Percentiles rank a stretch among this genome's conserved stretches.
Evolutionary conservation across 495 filamentous ascomycete species (phyloP).

Genomic region (Clavariopsis aquatica): DNA sequence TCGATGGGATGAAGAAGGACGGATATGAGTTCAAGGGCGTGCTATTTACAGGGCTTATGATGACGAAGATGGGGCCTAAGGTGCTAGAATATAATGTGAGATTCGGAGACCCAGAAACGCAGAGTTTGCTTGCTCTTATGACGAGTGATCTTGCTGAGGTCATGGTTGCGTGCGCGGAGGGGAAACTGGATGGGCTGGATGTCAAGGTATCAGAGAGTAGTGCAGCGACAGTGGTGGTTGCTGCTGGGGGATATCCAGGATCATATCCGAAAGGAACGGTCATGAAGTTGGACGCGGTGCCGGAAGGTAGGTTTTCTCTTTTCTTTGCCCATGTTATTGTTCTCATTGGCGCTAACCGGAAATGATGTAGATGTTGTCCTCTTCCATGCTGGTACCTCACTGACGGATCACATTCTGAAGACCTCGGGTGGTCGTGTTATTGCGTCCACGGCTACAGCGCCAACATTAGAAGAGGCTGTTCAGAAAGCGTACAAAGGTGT

Average conservation of each 20-base stretch:
- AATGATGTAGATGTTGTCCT: slow-evolving; percentile 61
- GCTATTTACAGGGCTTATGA: slow-evolving; percentile 95
- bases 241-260: slow-evolving; percentile 93
- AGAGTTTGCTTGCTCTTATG: slow-evolving; percentile 84
- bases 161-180: slow-evolving; percentile 80
- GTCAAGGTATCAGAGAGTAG: slow-evolving; percentile 68
- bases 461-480: slow-evolving; percentile 76
- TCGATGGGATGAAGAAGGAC: slow-evolving; percentile 84
- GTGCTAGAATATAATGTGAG: slow-evolving; percentile 96
- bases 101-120: slow-evolving; percentile 94
- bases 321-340: neutral
- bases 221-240: slow-evolving; percentile 88
- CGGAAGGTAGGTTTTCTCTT: slow-evolving; percentile 43
- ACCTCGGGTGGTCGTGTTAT: slow-evolving; percentile 90
- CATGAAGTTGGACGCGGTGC: slow-evolving; percentile 60
- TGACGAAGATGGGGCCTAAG: slow-evolving; percentile 83
- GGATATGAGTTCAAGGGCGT: slow-evolving; percentile 78
- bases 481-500: slow-evolving; percentile 81
- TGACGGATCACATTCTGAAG: slow-evolving; percentile 62
- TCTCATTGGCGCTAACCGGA: neutral
- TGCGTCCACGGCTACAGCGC: slow-evolving; percentile 76
- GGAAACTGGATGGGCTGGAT: slow-evolving; percentile 68
- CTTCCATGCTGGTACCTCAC: slow-evolving; percentile 90
- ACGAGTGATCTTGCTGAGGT: slow-evolving; percentile 89
- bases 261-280: slow-evolving; percentile 78